Base-by-base conservation (phyloP, 2,329 filamentous ascomycete genomes). In the Fusarium sp. region DNA sequence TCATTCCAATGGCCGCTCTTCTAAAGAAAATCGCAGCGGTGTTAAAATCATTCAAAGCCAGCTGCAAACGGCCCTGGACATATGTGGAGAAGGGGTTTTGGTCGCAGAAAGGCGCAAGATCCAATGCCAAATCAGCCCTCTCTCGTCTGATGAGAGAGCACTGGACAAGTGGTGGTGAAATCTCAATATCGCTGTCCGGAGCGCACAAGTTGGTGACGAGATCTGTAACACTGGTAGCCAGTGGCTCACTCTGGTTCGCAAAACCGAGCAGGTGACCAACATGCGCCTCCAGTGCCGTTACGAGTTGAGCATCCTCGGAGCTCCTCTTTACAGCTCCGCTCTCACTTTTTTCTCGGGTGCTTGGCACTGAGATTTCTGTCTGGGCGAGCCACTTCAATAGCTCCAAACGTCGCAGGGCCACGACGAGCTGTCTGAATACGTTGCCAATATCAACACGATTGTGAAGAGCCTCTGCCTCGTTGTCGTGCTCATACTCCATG, bases 401-500 rank as follows among this genome's bases (percentile, higher is more conserved):
- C 79, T 95, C 92, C 56, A 94, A 88, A 72, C 94, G 89, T 73
- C 89, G 90, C 24, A 99, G 86, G 63, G 92, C 88, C n/a, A 87
- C 85, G 39, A 96, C 85, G 11, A 98, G 86, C 53, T 89, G 87
- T 77, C 90, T 84, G 82, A 93, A 96, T 41, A 96, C 90, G 3
- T 85, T 84, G 56, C 92, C 90, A 66, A 96, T 92, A 35, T 92
- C 89, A 14, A 93, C 84, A 26, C 87, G 83, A 44, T 86, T 83
- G 73, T 89, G 88, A 39, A 91, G 85, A 5, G 90, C 90, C 22
- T 93, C 89, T 45, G 94, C 91, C 47, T 92, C 90, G 73, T 91
- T 89, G 66, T 95, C 93, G 60, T 94, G 89, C 79, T 96, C 94
- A 44, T 91, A 92, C 80, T 96, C 93, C 87, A 98, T 92, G 81